Conservation (phyloP, 2,329 filamentous ascomycete species). For the Endothia cerciana region DNA sequence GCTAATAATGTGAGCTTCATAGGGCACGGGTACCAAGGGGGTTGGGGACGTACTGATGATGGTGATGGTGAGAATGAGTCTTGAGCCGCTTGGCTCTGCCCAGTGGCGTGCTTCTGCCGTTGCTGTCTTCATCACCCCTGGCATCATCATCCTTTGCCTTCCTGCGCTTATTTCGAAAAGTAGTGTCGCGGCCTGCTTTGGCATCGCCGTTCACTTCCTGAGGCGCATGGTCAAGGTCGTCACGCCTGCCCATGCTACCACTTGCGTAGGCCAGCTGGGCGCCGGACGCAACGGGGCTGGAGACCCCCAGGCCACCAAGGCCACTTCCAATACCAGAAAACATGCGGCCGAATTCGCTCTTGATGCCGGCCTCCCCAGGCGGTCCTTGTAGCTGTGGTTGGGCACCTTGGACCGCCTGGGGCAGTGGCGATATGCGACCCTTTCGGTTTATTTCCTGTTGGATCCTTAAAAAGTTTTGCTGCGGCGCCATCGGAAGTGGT, state of each 20-base stretch:
- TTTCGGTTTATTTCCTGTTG: constrained; percentile 76
- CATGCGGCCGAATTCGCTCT: constrained; percentile 93
- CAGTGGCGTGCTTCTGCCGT: constrained; percentile 64
- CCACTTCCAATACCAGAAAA: constrained; percentile 84
- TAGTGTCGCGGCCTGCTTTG: constrained; percentile 30
- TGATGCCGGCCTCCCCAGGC: constrained; percentile 83
- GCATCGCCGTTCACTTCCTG: constrained; percentile 44
- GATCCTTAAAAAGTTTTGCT: constrained; percentile 73
- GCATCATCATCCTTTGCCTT: constrained; percentile 78
- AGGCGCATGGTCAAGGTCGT: constrained; percentile 51
- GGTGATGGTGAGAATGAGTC: constrained; percentile 65
- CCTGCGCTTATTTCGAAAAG: constrained; percentile 60
- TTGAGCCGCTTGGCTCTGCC: constrained; percentile 69
- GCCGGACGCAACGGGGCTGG: constrained; percentile 53
- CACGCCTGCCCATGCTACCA: constrained; percentile 52
- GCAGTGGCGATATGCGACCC: constrained; percentile 83
- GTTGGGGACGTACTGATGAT: constrained; percentile 64
- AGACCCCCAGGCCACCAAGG: constrained; percentile 53
- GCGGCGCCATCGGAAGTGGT: constrained; percentile 60
- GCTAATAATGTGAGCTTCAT: constrained; percentile 34
- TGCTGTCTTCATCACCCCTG: constrained; percentile 68
- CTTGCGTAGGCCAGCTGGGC: constrained; percentile 52
- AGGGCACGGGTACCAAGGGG: background rate
- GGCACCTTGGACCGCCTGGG: constrained; percentile 91
- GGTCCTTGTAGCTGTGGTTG: constrained; percentile 80